Conservation (phyloP, 805 yeast species). For the Nakazawaea peltata region DNA sequence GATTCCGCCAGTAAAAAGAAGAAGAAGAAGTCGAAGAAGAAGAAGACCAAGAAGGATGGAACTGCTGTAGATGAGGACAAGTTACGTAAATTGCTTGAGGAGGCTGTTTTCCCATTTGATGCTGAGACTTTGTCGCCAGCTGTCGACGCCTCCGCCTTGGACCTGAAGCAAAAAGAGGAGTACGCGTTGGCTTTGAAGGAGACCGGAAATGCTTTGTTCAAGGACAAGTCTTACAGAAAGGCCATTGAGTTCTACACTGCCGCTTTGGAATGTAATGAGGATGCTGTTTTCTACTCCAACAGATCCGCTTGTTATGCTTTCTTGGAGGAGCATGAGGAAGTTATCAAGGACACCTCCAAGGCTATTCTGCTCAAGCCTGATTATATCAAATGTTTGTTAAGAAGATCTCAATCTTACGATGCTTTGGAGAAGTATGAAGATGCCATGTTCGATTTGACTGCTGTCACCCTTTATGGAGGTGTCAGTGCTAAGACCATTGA, state of each 20-base stretch:
- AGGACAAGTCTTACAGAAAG: constrained; percentile 55
- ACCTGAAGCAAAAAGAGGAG: constrained; percentile 45
- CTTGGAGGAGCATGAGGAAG: constrained; percentile 70
- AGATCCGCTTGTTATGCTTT: constrained; percentile 95
- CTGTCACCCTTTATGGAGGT: constrained; percentile 79
- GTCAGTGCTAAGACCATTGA: constrained; percentile 73
- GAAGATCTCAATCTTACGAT: constrained; percentile 93
- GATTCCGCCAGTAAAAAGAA: constrained; percentile 18
- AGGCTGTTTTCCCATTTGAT: constrained; percentile 41
- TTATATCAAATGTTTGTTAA: constrained; percentile 82
- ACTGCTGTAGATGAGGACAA: background rate
- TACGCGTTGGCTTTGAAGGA: constrained; percentile 77
- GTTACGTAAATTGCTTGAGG: constrained; percentile 15
- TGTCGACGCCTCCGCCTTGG: constrained; percentile 36
- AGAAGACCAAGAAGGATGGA: constrained; percentile 22
- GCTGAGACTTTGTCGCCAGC: constrained; percentile 47
- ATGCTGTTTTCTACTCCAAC: constrained; percentile 89
- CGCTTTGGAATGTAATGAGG: constrained; percentile 69
- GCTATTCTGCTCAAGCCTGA: constrained; percentile 85
- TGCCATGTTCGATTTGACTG: constrained; percentile 88
- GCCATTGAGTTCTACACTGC: constrained; percentile 76
- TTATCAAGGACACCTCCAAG: constrained; percentile 77
- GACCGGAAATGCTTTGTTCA: constrained; percentile 80
- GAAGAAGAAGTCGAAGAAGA: constrained; percentile 35
- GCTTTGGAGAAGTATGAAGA: constrained; percentile 68